These are phyloP conservation scores for Nicotiana knightiana DNA, from an alignment of 257 asterid genomes.

Conservation along the genomic window DNA sequence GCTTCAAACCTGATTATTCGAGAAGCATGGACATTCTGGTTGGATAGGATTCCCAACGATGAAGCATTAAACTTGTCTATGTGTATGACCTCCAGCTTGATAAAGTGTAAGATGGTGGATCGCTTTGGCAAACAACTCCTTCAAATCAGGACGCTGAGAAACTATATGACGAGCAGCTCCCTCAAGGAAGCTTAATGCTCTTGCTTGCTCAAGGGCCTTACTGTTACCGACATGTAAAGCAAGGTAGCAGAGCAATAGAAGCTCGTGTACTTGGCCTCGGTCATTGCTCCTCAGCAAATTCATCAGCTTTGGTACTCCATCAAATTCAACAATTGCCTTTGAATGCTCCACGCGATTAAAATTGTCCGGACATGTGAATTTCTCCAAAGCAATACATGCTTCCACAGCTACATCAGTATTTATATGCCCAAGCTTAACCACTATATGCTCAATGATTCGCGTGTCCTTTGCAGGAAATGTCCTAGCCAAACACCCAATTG, in stretches of 20 bases:
- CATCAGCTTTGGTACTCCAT: constrained; percentile 47
- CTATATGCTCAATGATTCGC: constrained; percentile 48
- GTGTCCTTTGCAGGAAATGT: constrained; percentile 80
- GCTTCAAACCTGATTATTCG: constrained; percentile 6
- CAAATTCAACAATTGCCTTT: constrained; percentile 56
- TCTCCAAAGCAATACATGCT: constrained; percentile 61
- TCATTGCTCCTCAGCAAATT: constrained; percentile 54
- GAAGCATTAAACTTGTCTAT: constrained; percentile 20
- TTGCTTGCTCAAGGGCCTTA: constrained; percentile 54
- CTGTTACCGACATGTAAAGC: constrained; percentile 67
- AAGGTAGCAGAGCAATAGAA: constrained; percentile 60
- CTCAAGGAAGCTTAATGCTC: constrained; percentile 48
- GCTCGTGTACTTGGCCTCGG: constrained; percentile 38
- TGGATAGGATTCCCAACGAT: not conserved
- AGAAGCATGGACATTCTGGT: not conserved
- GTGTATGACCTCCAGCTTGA: constrained; percentile 61
- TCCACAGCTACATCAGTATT: constrained; percentile 51
- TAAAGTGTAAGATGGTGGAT: constrained; percentile 51
- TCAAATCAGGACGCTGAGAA: constrained; percentile 50
- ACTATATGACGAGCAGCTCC: constrained; percentile 47
- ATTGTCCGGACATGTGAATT: constrained; percentile 57
- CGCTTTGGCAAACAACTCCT: constrained; percentile 50
- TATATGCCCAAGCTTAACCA: constrained; percentile 48
- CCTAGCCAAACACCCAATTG: constrained; percentile 63
- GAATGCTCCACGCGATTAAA: constrained; percentile 57